Base-by-base conservation (phyloP, 345 rosid genomes). In the Lepidium sativum region DNA sequence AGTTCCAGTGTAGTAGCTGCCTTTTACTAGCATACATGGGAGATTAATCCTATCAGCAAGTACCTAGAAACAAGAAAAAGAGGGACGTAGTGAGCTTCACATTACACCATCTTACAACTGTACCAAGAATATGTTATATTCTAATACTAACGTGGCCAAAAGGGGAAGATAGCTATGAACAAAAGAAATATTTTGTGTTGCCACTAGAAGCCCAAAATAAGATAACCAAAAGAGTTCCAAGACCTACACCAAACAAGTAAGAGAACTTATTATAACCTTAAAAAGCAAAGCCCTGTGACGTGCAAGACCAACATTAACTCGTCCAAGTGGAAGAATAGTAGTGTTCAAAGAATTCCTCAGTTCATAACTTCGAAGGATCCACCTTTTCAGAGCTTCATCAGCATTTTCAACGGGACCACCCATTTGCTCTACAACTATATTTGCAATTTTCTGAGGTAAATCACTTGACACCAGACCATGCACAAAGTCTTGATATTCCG, bases 271-370 rank as follows among this genome's bases (percentile, higher is more conserved):
- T 31, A 65, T 48, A 74, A 92, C 98, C 98, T 92, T 92, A 75
- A 92, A 92, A 70, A 92, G 97, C 79, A 89, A 74, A 68, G 98
- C 98, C 77, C 98, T 75, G 69, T 92, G 98, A 38, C 96, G 92
- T 71, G 98, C 91, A 71, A 92, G 92, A 67, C 98, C 98, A 60
- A 89, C 79, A 74, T 89, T 86, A 65, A 92, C 85, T 15, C 74
- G 62, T 16, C 98, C 98, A 63, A 92, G 95, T 9, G 98, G 98
- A 78, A 89, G 80, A 78, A 87, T 70, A 60, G 80, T 71, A 33
- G 82, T 68, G 49, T 82, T 84, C 70, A 85, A 79, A 60, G 83
- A 80, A 74, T 67, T 78, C 50, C 80, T 83, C 41, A 92, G 79
- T 66, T 89, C 84, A 29, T 54, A 56, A 75, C 83, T 86, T 65